These are phyloP conservation scores for Pterocarpus macrocarpus DNA, from an alignment of 306 rosid genomes.

Conservation along the genomic window DNA sequence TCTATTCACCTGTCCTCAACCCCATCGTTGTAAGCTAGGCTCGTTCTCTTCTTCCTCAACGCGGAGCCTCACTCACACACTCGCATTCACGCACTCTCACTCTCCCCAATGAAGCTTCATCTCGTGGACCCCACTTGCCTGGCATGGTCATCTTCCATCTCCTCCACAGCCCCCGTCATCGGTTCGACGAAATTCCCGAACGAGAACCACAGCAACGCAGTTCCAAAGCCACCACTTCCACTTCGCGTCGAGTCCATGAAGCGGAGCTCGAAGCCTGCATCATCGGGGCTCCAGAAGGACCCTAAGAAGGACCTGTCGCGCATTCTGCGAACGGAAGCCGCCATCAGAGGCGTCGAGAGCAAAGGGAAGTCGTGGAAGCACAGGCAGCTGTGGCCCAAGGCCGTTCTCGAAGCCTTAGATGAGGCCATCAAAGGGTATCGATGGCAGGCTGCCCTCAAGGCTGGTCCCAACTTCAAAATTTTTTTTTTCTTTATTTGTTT, in stretches of 20 bases:
- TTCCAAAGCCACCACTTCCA: constrained; percentile 35
- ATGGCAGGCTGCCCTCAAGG: constrained; percentile 81
- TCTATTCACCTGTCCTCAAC: too few relatives aligned
- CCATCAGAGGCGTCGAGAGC: constrained; percentile 68
- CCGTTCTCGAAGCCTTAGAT: constrained; percentile 84
- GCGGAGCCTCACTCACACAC: neutral
- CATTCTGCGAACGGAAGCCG: constrained; percentile 87
- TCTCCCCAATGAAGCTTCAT: constrained; percentile 40
- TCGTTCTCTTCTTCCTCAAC: too few relatives aligned
- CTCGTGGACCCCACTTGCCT: constrained; percentile 14
- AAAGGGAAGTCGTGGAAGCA: constrained; percentile 75
- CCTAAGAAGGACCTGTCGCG: constrained; percentile 74
- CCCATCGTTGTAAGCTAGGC: too few relatives aligned
- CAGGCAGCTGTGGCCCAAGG: constrained; percentile 79
- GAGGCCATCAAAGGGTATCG: constrained; percentile 68
- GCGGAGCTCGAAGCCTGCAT: constrained; percentile 50
- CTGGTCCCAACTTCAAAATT: constrained; percentile 7
- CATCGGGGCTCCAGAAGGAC: constrained; percentile 64
- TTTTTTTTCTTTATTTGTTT: neutral
- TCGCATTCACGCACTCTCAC: neutral
- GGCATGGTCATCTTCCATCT: constrained; percentile 45
- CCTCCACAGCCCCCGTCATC: constrained; percentile 30
- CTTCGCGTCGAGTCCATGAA: constrained; percentile 50
- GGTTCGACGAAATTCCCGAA: constrained; percentile 47
- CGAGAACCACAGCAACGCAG: neutral